Percentiles rank a stretch among this genome's conserved stretches.
phyloP scores from a whole-genome alignment of 139 green algal genomes.

The Tetratostichococcus sp. region DNA sequence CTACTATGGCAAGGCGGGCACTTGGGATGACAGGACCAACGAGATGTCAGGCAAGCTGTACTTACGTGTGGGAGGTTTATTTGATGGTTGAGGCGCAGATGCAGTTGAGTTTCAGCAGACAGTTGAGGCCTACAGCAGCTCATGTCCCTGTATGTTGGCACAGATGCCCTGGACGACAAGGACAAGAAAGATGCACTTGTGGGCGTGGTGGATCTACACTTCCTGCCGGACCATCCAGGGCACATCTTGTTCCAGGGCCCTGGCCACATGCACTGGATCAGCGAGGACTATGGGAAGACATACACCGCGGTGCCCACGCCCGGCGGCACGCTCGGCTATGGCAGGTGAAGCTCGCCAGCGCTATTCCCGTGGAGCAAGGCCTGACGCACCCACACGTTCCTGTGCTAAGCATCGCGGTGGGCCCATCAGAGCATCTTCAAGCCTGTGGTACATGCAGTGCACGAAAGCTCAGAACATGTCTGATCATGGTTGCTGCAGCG shows the following conservation, averaged over 20 bases:
- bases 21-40: conserved; percentile 31
- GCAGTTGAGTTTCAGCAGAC: too few species aligned
- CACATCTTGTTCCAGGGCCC: conserved; percentile 39
- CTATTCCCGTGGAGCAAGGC: too few species aligned
- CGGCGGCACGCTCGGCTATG: conserved; percentile 21
- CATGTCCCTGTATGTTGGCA: not conserved
- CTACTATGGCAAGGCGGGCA: conserved; percentile 21
- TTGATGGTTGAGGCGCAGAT: too few species aligned
- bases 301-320: conserved; percentile 28
- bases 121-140: too few species aligned
- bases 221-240: conserved; percentile 19
- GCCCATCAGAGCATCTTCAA: too few species aligned
- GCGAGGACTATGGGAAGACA: conserved; percentile 31
- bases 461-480: not conserved
- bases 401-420: too few species aligned
- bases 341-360: not conserved
- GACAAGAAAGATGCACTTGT: not conserved
- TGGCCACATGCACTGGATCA: conserved; percentile 33
- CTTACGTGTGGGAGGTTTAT: too few species aligned
- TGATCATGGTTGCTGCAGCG: conserved; percentile 4
- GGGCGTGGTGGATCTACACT: conserved; percentile 34
- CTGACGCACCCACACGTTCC: too few species aligned
- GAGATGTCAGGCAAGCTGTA: conserved; percentile 19
- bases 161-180: not conserved
- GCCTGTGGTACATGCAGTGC: too few species aligned